A percentile compares a stretch with the other conserved stretches of the same genome.
Conservation (phyloP, 2,329 filamentous ascomycete genomes). For the Xylariaceae sp. region DNA sequence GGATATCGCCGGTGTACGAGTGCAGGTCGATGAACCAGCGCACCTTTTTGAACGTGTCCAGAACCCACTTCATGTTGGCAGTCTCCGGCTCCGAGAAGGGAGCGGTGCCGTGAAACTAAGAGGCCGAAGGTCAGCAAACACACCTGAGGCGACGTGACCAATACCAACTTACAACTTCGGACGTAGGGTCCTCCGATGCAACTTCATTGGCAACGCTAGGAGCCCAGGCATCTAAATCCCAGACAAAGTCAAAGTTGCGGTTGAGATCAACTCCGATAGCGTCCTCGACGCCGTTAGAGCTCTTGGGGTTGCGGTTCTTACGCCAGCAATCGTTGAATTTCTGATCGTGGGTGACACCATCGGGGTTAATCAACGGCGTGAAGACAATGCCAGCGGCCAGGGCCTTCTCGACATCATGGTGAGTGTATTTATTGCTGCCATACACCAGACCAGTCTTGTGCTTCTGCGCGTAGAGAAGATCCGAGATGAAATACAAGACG, state of each 20-base stretch:
- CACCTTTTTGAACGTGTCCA: conserved; percentile 35
- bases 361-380: conserved; percentile 51
- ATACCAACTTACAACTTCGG: conserved; percentile 32
- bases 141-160: too few relatives aligned
- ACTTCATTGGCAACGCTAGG: conserved; percentile 35
- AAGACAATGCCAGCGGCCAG: conserved; percentile 53
- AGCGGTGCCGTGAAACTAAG: conserved; percentile 45
- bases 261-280: conserved; percentile 52
- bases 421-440: conserved; percentile 50
- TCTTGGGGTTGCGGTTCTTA: conserved; percentile 51
- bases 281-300: conserved; percentile 28
- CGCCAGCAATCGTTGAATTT: conserved; percentile 51
- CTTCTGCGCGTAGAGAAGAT: conserved; percentile 54
- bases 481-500: conserved; percentile 56
- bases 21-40: conserved; percentile 48
- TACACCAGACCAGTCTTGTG: conserved; percentile 49
- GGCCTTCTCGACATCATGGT: conserved; percentile 49
- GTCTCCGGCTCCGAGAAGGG: conserved; percentile 57
- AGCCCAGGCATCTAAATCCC: conserved; percentile 50
- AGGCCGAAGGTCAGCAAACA: too few relatives aligned
- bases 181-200: conserved; percentile 42
- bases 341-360: conserved; percentile 53
- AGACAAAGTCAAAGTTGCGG: conserved; percentile 57
- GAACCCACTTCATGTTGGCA: conserved; percentile 50
- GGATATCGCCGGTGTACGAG: conserved; percentile 49